Evolutionary conservation across 2,329 filamentous ascomycete species (phyloP).

Genomic region (Onygena corvina): DNA sequence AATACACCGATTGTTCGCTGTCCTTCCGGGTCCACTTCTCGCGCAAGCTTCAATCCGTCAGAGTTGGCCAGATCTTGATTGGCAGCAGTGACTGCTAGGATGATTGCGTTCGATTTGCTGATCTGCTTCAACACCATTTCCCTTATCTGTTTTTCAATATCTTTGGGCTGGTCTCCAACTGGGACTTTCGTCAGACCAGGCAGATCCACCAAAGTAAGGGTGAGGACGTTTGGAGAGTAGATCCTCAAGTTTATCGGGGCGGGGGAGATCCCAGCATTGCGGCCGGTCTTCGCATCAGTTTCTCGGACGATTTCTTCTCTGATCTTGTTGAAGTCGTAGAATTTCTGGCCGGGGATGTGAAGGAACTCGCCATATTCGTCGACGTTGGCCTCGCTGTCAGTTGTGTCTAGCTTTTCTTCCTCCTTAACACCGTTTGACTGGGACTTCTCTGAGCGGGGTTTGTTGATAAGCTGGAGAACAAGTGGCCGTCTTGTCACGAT

Average conservation of each 20-base stretch:
- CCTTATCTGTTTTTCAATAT: conserved; percentile 91
- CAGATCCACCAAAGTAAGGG: conserved; percentile 89
- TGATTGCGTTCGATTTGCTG: conserved; percentile 95
- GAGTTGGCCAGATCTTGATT: conserved; percentile 99
- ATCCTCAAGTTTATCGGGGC: conserved; percentile 95
- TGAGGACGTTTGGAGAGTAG: conserved; percentile 96
- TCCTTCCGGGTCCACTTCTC: conserved; percentile 93
- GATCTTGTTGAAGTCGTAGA: conserved; percentile 96
- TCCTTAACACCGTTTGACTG: conserved; percentile 60
- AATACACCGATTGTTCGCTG: conserved; percentile 96
- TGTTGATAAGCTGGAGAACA: conserved; percentile 95
- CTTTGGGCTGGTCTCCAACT: conserved; percentile 87
- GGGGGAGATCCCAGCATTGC: conserved; percentile 91
- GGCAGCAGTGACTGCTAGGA: conserved; percentile 87
- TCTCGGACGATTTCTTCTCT: conserved; percentile 94
- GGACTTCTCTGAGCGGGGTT: conserved; percentile 48
- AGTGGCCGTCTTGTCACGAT: conserved; percentile 94
- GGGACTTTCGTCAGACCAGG: conserved; percentile 94
- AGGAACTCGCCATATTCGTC: conserved; percentile 99
- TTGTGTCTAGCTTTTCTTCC: conserved; percentile 52
- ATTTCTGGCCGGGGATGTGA: conserved; percentile 94
- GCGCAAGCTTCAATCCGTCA: conserved; percentile 86
- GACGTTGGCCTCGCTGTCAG: conserved; percentile 75
- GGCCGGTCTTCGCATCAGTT: conserved; percentile 90
- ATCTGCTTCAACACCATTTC: conserved; percentile 99